Evolutionary conservation across 305 asterid species (phyloP).

Genomic region (Fraxinus xanthoxyloides): DNA sequence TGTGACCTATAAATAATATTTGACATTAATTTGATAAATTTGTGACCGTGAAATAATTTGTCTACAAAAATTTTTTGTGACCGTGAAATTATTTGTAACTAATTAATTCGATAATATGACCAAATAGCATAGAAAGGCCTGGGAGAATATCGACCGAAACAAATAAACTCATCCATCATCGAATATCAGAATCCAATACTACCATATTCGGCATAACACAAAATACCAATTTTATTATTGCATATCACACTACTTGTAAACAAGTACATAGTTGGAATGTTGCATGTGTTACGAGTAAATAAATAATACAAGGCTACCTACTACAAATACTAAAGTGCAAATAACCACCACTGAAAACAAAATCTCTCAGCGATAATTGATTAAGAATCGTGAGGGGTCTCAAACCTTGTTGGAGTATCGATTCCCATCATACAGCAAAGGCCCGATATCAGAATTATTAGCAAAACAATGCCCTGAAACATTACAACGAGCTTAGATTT

Average conservation of each 20-base stretch:
- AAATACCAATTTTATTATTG: constrained; percentile 31
- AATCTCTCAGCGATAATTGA: constrained; percentile 13
- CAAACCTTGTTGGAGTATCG: constrained; percentile 95
- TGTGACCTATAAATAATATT: too few relatives aligned
- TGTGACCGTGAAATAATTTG: too few relatives aligned
- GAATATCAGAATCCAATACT: not conserved
- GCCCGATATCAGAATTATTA: constrained; percentile 83
- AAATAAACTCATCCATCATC: not conserved
- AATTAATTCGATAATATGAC: too few relatives aligned
- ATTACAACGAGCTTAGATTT: constrained; percentile 2
- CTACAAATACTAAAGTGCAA: constrained; percentile 27
- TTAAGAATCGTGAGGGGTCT: constrained; percentile 81
- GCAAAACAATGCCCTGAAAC: constrained; percentile 82
- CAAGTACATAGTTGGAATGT: constrained; percentile 23
- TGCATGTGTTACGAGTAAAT: constrained; percentile 25
- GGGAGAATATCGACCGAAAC: not conserved
- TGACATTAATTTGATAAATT: too few relatives aligned
- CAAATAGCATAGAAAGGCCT: not conserved
- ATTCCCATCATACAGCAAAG: constrained; percentile 98
- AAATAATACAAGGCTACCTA: constrained; percentile 30
- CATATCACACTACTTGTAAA: constrained; percentile 17
- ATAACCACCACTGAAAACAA: constrained; percentile 17
- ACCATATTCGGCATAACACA: not conserved
- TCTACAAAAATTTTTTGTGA: too few relatives aligned
- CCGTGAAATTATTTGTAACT: too few relatives aligned